phyloP scores from a whole-genome alignment of 371 early-diverging fungal genomes.

The Apophysomyces variabilis region DNA sequence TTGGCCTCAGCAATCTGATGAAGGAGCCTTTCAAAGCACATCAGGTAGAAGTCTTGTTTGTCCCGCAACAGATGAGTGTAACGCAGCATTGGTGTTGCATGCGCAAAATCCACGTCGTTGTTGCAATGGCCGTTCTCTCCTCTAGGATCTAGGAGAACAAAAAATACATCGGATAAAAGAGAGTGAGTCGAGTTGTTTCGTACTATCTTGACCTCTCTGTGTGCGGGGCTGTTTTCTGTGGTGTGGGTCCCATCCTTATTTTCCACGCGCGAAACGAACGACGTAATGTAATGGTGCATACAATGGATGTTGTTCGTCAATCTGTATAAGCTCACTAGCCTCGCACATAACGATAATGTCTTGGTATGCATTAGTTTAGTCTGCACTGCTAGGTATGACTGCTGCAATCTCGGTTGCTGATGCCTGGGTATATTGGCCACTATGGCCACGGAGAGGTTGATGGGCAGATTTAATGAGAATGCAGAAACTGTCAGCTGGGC shows the following conservation, averaged over 20 bases:
- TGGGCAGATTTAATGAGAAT: too few species aligned
- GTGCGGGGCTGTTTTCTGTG: neutral
- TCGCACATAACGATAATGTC: slow-evolving; percentile 1
- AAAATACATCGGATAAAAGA: too few species aligned
- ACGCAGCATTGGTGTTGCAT: slow-evolving; percentile 8
- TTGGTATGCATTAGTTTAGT: slow-evolving; percentile 15
- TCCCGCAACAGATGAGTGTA: slow-evolving; percentile 10
- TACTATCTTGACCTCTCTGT: neutral
- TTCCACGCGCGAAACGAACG: neutral
- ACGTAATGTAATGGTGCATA: slow-evolving; percentile 20
- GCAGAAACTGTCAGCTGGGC: too few species aligned
- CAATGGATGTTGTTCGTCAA: slow-evolving; percentile 14
- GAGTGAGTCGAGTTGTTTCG: too few species aligned
- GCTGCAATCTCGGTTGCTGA: too few species aligned
- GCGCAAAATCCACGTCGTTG: neutral
- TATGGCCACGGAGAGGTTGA: too few species aligned
- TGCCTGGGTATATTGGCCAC: too few species aligned
- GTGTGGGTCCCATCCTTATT: slow-evolving; percentile 9
- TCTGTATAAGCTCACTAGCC: neutral
- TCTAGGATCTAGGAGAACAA: too few species aligned
- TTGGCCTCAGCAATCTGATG: slow-evolving; percentile 13
- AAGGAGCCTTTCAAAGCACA: slow-evolving; percentile 10
- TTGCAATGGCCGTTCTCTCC: neutral
- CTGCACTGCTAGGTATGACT: slow-evolving; percentile 10
- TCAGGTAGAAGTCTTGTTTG: neutral